phyloP scores from a whole-genome alignment of 73 alveolate genomes.

The Paramecium caudatum region DNA sequence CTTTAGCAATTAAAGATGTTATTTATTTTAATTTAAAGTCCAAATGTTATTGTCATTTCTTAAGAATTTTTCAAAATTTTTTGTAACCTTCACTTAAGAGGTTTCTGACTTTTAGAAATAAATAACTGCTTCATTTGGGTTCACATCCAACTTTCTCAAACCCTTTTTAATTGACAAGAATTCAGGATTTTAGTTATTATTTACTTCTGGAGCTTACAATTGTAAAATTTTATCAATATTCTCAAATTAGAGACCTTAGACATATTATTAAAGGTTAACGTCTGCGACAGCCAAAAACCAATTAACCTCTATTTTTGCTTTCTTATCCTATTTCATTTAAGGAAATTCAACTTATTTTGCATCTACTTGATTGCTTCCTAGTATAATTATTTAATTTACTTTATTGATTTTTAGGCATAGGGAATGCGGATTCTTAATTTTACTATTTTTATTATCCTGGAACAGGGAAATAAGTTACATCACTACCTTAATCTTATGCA shows the following conservation, averaged over 20 bases:
- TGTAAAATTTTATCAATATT: conserved; percentile 9
- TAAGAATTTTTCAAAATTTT: background rate
- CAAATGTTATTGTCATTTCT: conserved; percentile 37
- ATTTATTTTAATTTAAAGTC: conserved; percentile 33
- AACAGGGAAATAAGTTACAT: conserved; percentile 43
- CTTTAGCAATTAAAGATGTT: background rate
- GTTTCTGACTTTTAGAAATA: conserved; percentile 12
- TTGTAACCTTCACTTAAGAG: background rate
- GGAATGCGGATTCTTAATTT: background rate
- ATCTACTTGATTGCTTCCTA: background rate
- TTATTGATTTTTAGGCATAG: conserved; percentile 44
- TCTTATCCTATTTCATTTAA: background rate
- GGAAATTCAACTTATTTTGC: conserved; percentile 9
- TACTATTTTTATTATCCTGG: conserved; percentile 50
- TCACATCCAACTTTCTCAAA: conserved; percentile 13
- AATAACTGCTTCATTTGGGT: background rate
- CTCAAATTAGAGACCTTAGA: background rate
- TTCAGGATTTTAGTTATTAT: conserved; percentile 6
- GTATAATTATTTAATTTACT: background rate
- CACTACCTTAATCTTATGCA: background rate
- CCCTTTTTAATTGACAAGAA: conserved; percentile 26
- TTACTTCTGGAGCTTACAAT: conserved; percentile 28
- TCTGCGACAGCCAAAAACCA: background rate
- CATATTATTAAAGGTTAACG: background rate
- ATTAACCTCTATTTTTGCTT: background rate